phyloP scores from a whole-genome alignment of 305 asterid species.

The Ilex paraguariensis region DNA sequence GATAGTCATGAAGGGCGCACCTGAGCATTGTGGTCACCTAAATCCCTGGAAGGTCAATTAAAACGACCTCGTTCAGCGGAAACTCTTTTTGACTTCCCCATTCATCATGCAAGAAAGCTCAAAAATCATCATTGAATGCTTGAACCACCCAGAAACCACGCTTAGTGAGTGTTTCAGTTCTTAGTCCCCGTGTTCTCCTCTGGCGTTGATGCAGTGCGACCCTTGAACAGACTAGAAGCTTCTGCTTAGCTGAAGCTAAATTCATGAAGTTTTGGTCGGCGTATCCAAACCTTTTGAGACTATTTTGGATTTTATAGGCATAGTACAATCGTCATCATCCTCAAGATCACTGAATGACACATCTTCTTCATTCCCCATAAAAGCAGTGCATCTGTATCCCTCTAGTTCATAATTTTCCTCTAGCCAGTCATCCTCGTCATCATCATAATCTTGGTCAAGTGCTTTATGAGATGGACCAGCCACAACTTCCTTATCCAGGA shows the following conservation, averaged over 20 bases:
- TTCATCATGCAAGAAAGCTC: neutral
- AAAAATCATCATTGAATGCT: neutral
- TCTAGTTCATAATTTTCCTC: constrained; percentile 70
- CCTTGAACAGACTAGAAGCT: neutral
- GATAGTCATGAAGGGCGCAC: too few relatives aligned
- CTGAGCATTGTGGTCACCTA: too few relatives aligned
- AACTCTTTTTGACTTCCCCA: neutral
- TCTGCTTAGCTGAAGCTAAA: neutral
- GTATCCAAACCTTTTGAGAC: constrained; percentile 17
- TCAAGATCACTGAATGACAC: constrained; percentile 97
- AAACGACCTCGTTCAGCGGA: neutral
- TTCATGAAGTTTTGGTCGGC: constrained; percentile 27
- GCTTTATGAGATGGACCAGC: constrained; percentile 33
- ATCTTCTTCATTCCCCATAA: constrained; percentile 66
- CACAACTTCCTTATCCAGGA: constrained; percentile 40
- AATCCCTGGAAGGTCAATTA: neutral
- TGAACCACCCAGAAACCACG: neutral
- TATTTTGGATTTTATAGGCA: constrained; percentile 43
- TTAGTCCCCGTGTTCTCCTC: neutral
- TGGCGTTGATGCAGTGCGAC: neutral
- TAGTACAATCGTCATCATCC: constrained; percentile 62
- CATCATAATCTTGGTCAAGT: constrained; percentile 30
- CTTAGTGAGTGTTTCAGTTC: neutral
- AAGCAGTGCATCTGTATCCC: constrained; percentile 41
- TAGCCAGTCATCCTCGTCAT: constrained; percentile 64